Evolutionary conservation across 495 filamentous ascomycete genomes (phyloP), one percentile per base, ranked within the genome.

Genomic region (Patellaria atrata): DNA sequence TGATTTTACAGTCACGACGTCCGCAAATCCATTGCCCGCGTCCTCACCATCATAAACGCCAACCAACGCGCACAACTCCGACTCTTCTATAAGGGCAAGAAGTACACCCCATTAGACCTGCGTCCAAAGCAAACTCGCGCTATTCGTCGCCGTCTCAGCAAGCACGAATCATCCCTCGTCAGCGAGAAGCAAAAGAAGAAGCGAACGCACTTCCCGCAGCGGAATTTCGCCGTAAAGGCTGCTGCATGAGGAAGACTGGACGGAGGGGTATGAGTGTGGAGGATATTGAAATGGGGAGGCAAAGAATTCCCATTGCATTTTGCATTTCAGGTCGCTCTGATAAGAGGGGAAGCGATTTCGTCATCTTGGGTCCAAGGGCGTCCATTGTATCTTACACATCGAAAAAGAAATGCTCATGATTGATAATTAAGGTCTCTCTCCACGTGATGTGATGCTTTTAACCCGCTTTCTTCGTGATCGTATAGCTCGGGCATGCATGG

Each of bases 31-130:
- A 92, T 99, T 61, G 91, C 89, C 59, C 85, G 85, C 50, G 80
- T 94, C 64, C 75, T 96, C 48, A 99, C 89, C 59, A 75, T 96
- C 70, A 93, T 96, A 77, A 96, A 96, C 74, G 76, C 81, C 62
- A 96, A 87, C 73, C 91, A 96, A 71, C 77, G 89, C 56, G 70
- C 83, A 36, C 89, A 96, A 67, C 81, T 99, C 52, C 87, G 89
- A 56, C 67, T 99, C 47, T 96, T 94, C 78, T 99, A 99, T 75
- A 89, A 92, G 73, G 76, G 74, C 73, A 96, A 94, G 80, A 96
- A 94, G 70, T 94, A 93, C 73, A 66, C 84, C 25, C 86, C 84
- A 37, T 79, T 94, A 51, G 84, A 94, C 60, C 81, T 93, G 65
- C 78, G 87, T 57, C 68, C 81, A 13, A 94, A 96, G 79, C 72